phyloP scores from a whole-genome alignment of 805 yeast genomes.

The Nakazawaea anatomiae region DNA sequence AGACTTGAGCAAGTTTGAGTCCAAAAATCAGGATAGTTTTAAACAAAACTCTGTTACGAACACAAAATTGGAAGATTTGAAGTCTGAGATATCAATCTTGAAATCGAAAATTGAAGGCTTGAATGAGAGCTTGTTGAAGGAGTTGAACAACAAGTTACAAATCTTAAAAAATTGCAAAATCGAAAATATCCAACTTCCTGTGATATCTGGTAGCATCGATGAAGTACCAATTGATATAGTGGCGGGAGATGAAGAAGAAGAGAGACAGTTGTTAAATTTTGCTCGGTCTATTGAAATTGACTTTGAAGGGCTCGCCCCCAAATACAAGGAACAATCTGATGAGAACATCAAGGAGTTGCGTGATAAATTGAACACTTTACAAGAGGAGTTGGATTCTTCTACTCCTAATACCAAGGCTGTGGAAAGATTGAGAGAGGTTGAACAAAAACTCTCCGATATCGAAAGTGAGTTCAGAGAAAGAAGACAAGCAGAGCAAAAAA shows the following conservation, averaged over 20 bases:
- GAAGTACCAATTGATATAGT: slow-evolving; percentile 55
- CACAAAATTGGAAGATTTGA: slow-evolving; percentile 19
- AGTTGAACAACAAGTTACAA: slow-evolving; percentile 50
- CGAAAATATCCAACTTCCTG: slow-evolving; percentile 60
- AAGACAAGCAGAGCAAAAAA: slow-evolving; percentile 51
- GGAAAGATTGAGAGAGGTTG: slow-evolving; percentile 68
- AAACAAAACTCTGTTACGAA: not conserved
- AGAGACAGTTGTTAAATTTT: slow-evolving; percentile 20
- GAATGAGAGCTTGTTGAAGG: slow-evolving; percentile 50
- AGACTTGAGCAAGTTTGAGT: slow-evolving; percentile 29
- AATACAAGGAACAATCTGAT: slow-evolving; percentile 31
- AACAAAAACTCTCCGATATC: slow-evolving; percentile 48
- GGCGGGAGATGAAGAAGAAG: slow-evolving; percentile 26
- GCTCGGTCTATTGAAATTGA: slow-evolving; percentile 50
- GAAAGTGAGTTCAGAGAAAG: slow-evolving; percentile 62
- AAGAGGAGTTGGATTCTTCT: slow-evolving; percentile 36
- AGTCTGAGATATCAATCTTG: slow-evolving; percentile 23
- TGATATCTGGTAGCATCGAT: slow-evolving; percentile 54
- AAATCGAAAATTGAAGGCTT: slow-evolving; percentile 30
- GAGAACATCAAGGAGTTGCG: slow-evolving; percentile 28
- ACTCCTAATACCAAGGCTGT: slow-evolving; percentile 82
- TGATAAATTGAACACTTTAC: slow-evolving; percentile 28
- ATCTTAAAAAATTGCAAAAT: slow-evolving; percentile 69
- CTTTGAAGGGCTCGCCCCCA: slow-evolving; percentile 38
- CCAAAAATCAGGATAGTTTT: not conserved